Evolutionary conservation across 495 filamentous ascomycete species (phyloP), one percentile per base, ranked within the genome.

Genomic region (Annulohypoxylon moriforme): DNA sequence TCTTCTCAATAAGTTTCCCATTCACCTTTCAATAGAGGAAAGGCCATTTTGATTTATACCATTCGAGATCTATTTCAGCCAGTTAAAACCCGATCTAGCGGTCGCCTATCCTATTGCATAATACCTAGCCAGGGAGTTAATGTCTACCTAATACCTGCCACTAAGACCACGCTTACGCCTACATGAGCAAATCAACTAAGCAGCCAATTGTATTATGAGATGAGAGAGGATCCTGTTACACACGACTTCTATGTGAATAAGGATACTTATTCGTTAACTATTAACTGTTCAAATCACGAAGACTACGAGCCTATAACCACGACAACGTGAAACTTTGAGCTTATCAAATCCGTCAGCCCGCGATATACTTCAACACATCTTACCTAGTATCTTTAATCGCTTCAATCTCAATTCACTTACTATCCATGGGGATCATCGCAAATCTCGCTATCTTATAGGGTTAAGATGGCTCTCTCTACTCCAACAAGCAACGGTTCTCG

Each of bases 391-490:
- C n/a, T 44, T 44, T 4, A n/a, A 42, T n/a, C 14, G 38, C 14
- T 1, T 55, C 56, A 38, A 57, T 24, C 50, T 16, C 52, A 49
- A 18, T 27, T 64, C 60, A 63, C 18, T 69, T 36, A 58, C 55
- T 18, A 63, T 68, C 55, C 46, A 75, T 77, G 73, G 75, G 69
- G 67, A 73, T 70, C 67, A 67, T 44, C 18, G 46, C 33, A 44
- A 40, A 42, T 33, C 16, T 73, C 38, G 70, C 70, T 69, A 63
- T 70, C 73, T 73, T 72, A 70, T 72, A 34, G 67, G 72, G 61
- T 53, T 67, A 69, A 72, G 76, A 78, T 78, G 76, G 76, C 76
- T 40, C 71, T 78, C 62, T 72, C 67, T 68, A 73, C 76, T 18
- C 68, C 73, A 60, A 73, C 70, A 25, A 72, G 71, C 73, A 74